Conservation (phyloP, 2,329 filamentous ascomycete genomes). For the Penicillium corylophilum region DNA sequence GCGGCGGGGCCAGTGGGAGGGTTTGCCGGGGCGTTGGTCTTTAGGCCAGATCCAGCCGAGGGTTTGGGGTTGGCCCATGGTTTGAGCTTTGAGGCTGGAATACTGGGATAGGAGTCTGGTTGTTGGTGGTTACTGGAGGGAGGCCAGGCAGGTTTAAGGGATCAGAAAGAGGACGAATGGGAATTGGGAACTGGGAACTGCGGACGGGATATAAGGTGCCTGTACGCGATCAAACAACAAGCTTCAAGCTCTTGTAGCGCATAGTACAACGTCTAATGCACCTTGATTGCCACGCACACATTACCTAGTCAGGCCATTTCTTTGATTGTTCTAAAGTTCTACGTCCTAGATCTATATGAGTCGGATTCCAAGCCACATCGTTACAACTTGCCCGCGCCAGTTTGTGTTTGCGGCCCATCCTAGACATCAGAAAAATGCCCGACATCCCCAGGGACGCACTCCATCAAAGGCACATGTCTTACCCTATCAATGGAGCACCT, state of each 20-base stretch:
- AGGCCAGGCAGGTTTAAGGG: not conserved
- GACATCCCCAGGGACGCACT: not conserved
- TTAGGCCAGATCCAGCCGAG: conserved; percentile 40
- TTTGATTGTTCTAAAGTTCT: not conserved
- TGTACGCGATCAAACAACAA: not conserved
- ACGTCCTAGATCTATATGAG: not conserved
- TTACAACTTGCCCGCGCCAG: not conserved
- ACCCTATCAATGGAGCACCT: not conserved
- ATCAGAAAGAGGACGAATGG: not conserved
- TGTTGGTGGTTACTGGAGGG: not conserved
- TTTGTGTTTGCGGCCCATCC: not conserved
- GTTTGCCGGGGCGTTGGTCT: conserved; percentile 37
- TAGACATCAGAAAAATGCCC: not conserved
- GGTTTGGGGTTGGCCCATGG: conserved; percentile 3
- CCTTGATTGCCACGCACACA: not conserved
- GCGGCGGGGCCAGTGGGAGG: conserved; percentile 28
- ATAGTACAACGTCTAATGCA: not conserved
- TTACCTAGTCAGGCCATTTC: not conserved
- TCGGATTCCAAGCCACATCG: not conserved
- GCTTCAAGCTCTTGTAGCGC: not conserved
- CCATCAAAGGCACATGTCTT: not conserved
- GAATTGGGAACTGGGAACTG: not conserved
- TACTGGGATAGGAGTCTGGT: too few relatives aligned
- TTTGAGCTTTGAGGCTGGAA: not conserved
- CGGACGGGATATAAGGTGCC: not conserved